Base-by-base conservation (phyloP, 2,329 filamentous ascomycete genomes). In the Knufia fluminis region DNA sequence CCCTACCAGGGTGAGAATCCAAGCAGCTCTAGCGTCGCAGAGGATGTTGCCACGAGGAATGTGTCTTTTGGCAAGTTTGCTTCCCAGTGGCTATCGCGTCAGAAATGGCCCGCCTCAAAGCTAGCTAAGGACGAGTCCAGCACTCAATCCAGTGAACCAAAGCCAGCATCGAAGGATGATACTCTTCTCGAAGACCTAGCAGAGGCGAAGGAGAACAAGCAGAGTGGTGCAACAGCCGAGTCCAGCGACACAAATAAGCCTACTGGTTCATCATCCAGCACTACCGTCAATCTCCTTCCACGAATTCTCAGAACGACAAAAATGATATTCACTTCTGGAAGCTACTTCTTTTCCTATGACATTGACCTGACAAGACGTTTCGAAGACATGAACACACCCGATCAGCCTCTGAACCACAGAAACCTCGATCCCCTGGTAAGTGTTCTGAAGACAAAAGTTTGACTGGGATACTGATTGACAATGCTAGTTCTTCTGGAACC, bases 331-430 rank as follows among this genome's bases (percentile, higher is more conserved):
- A 82, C 85, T 1, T 89, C 85, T 0, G 77, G 78, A 54, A 96
- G 87, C 64, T 97, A 96, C 66, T 97, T 85, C 71, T 98, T 91
- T 65, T 90, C 90, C 0, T 96, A 98, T 64, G 92, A 98, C 56
- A 78, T 91, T 63, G 90, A 98, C 63, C 78, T 98, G 45, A 97
- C 92, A 0, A 78, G 83, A 49, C 81, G 77, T 48, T 64, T 77
- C 53, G 64, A 43, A 35, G n/a, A 52, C 7, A 43, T 53, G 22
- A 36, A 17, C n/a, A 16, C 28, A 16, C 8, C 17, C 7, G 19
- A 32, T 14, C 32, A 40, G 14, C 35, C 45, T 42, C 26, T 49
- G 44, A 7, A 44, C 14, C 12, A 28, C 49, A 46, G 51, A 47
- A 20, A 26, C 52, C 23, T 54, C 52, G 17, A 45, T 51, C 17